Conservation (phyloP, 805 yeast species). For the Cephaloascus albidus region DNA sequence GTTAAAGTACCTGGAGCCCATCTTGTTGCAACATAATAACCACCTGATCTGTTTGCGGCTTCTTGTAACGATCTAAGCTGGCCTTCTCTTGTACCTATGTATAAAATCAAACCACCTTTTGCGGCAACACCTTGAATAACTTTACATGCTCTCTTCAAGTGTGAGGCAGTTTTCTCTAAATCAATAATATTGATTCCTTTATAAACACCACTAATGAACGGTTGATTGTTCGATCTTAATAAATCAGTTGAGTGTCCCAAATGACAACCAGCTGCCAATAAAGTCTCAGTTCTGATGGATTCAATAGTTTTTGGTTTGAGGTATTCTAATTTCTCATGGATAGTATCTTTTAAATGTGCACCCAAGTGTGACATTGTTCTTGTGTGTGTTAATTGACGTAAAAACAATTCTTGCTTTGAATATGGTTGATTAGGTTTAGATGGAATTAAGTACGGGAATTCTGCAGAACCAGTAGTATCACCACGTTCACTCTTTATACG, state of each 20-base stretch:
- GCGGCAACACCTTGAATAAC: conserved; percentile 78
- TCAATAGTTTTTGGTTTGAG: conserved; percentile 46
- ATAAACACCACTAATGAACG: conserved; percentile 80
- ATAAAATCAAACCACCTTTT: conserved; percentile 78
- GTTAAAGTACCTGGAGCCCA: conserved; percentile 97
- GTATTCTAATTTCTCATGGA: conserved; percentile 60
- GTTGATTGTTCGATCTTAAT: conserved; percentile 77
- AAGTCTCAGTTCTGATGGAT: conserved; percentile 55
- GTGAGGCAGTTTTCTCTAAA: conserved; percentile 69
- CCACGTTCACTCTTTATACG: too few species aligned
- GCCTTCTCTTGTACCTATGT: conserved; percentile 76
- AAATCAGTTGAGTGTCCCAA: conserved; percentile 81
- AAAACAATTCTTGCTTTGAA: conserved; percentile 65
- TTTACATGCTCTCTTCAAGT: conserved; percentile 72
- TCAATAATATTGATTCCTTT: conserved; percentile 90
- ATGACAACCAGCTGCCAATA: conserved; percentile 91
- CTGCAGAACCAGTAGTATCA: too few species aligned
- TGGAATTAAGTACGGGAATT: conserved; percentile 56
- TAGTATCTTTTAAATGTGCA: conserved; percentile 51
- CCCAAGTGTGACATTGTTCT: conserved; percentile 51
- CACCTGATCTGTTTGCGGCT: conserved; percentile 72
- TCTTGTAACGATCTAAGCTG: conserved; percentile 65
- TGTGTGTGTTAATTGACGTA: conserved; percentile 63
- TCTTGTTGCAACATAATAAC: conserved; percentile 71
- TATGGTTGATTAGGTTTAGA: conserved; percentile 58